phyloP scores from a whole-genome alignment of 768 basidiomycete species.

The Pisolithus tinctorius region DNA sequence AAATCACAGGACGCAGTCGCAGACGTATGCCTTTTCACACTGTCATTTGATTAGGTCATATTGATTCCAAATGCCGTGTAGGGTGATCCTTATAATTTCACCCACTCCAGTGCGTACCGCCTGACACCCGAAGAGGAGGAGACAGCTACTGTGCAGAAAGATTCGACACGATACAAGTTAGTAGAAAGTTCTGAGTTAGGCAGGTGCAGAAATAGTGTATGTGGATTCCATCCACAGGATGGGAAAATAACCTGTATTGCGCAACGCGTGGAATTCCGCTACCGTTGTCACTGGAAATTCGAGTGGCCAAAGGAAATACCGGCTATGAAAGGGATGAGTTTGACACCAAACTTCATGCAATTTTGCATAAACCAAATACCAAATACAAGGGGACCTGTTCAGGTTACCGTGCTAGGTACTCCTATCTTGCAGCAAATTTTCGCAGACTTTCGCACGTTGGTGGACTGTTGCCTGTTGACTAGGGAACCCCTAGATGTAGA shows the following conservation, averaged over 20 bases:
- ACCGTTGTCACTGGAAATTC: too few relatives aligned
- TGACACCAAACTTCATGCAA: too few relatives aligned
- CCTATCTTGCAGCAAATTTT: too few relatives aligned
- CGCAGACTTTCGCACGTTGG: too few relatives aligned
- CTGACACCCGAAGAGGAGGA: constrained; percentile 55
- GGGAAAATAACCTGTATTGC: constrained; percentile 37
- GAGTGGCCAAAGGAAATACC: too few relatives aligned
- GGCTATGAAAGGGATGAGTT: too few relatives aligned
- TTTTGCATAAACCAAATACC: too few relatives aligned
- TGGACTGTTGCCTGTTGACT: too few relatives aligned
- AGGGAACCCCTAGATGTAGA: too few relatives aligned
- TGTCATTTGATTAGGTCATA: neutral
- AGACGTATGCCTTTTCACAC: constrained; percentile 41
- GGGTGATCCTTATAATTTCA: constrained; percentile 63
- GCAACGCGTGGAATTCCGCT: too few relatives aligned
- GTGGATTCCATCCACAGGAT: constrained; percentile 85
- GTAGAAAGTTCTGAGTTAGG: constrained; percentile 15
- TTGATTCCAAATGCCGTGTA: constrained; percentile 17
- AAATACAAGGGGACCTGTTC: too few relatives aligned
- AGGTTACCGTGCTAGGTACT: too few relatives aligned
- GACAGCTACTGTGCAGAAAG: constrained; percentile 35
- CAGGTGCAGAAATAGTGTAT: constrained; percentile 43
- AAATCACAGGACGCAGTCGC: constrained; percentile 71
- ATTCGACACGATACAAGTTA: constrained; percentile 32
- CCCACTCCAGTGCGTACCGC: constrained; percentile 75